Percentiles rank a stretch among this genome's conserved stretches.
phyloP scores from a whole-genome alignment of 768 basidiomycete genomes.

The Hemileccinum rubropunctum region DNA sequence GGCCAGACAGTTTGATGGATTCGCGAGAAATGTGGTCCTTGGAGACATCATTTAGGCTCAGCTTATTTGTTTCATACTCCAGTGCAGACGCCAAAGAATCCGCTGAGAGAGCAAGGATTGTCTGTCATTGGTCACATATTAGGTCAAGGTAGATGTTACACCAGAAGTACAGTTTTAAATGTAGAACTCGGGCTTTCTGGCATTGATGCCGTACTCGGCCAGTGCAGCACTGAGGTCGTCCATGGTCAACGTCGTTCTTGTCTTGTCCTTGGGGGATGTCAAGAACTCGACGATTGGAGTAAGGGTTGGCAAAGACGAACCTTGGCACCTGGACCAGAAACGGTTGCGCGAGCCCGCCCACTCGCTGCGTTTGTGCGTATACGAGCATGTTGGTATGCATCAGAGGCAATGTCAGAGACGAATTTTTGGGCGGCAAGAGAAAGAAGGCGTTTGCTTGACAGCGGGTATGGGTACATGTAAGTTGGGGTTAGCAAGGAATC shows the following conservation, averaged over 20 bases:
- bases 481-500: constrained; percentile 1
- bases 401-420: constrained; percentile 92
- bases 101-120: too few relatives aligned
- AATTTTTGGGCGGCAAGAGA: constrained; percentile 98
- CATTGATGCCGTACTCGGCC: constrained; percentile 93
- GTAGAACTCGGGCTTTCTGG: constrained; percentile 93
- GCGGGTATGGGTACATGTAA: neutral
- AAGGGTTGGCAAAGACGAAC: constrained; percentile 37
- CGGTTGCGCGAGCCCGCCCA: constrained; percentile 60
- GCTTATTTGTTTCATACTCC: too few relatives aligned
- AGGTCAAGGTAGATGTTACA: constrained; percentile 1
- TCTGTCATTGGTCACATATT: neutral
- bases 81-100: too few relatives aligned
- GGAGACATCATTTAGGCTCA: too few relatives aligned
- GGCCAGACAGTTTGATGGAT: too few relatives aligned
- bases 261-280: constrained; percentile 65
- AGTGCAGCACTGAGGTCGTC: constrained; percentile 93
- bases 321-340: constrained; percentile 58
- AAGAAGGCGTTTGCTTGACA: constrained; percentile 81
- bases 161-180: constrained; percentile 41
- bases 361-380: constrained; percentile 86
- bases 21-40: too few relatives aligned
- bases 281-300: constrained; percentile 1
- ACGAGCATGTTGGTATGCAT: constrained; percentile 97
- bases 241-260: constrained; percentile 93